These are phyloP conservation scores for Exophiala sp. DNA, from an alignment of 2,329 filamentous ascomycete genomes.

Conservation along the genomic window DNA sequence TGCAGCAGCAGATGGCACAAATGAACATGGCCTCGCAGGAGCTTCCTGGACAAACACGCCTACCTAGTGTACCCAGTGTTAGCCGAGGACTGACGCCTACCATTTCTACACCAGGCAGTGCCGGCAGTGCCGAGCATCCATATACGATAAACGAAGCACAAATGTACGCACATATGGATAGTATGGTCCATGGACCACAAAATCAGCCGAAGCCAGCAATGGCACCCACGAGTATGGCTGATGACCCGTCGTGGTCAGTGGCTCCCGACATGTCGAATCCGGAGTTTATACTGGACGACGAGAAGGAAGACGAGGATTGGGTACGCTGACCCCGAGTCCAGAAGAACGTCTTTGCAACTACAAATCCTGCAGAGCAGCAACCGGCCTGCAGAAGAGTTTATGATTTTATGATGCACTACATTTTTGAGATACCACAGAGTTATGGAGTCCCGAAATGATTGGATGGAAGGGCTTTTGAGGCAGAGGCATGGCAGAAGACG, in stretches of 20 bases:
- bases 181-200: background rate
- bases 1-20: conserved; percentile 22
- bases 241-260: conserved; percentile 27
- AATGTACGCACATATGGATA: conserved; percentile 26
- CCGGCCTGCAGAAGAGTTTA: no score
- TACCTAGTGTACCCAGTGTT: conserved; percentile 22
- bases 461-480: no score
- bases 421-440: no score
- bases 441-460: no score
- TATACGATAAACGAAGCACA: conserved; percentile 14
- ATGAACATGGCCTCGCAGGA: conserved; percentile 20
- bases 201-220: conserved; percentile 4
- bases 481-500: no score
- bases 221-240: conserved; percentile 11
- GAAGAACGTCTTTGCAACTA: background rate
- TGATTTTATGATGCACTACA: no score
- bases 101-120: conserved; percentile 21
- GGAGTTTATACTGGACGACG: conserved; percentile 23
- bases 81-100: conserved; percentile 25
- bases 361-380: background rate
- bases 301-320: conserved; percentile 28
- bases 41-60: conserved; percentile 10
- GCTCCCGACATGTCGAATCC: conserved; percentile 24
- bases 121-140: conserved; percentile 19
- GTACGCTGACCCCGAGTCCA: conserved; percentile 18